Percentiles rank a stretch among this genome's conserved stretches.
Conservation (phyloP, 2,329 filamentous ascomycete species). For the Paraphoma chrysanthemicola region DNA sequence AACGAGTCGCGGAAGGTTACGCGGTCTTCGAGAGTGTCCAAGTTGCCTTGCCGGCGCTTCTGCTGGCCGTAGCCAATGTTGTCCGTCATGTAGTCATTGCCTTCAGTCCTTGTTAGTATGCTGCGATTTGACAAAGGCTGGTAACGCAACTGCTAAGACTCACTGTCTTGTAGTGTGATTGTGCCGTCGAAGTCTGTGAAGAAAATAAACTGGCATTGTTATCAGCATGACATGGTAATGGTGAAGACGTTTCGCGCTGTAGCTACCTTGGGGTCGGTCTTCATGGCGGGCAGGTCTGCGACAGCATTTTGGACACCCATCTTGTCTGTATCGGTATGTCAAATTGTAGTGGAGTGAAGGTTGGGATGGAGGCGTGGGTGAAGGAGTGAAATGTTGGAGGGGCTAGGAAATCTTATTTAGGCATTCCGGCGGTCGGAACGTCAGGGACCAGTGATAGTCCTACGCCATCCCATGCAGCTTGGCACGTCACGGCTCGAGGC, state of each 20-base stretch:
- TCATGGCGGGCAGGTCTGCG: conserved; percentile 54
- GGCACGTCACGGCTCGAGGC: conserved; percentile 33
- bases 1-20: conserved; percentile 84
- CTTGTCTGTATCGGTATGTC: conserved; percentile 14
- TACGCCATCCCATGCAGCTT: conserved; percentile 27
- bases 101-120: conserved; percentile 43
- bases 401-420: conserved; percentile 22
- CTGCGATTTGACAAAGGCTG: neutral
- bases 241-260: neutral
- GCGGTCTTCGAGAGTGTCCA: conserved; percentile 74
- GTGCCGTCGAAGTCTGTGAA: conserved; percentile 99
- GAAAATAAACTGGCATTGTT: conserved; percentile 76
- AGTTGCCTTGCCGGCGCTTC: conserved; percentile 75
- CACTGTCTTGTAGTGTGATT: conserved; percentile 77
- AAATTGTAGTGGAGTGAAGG: conserved; percentile 3
- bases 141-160: conserved; percentile 38
- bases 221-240: conserved; percentile 20
- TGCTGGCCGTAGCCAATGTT: conserved; percentile 83
- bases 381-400: conserved; percentile 13
- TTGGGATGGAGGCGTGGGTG: neutral
- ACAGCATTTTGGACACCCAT: conserved; percentile 44
- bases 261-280: conserved; percentile 65
- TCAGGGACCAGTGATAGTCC: conserved; percentile 23
- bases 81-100: conserved; percentile 80
- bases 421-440: conserved; percentile 25